Percentiles rank a stretch among this genome's conserved stretches.
These are phyloP conservation scores for Globisporangium apiculatum DNA, from an alignment of 352 stramenopile species.

Conservation along the genomic window DNA sequence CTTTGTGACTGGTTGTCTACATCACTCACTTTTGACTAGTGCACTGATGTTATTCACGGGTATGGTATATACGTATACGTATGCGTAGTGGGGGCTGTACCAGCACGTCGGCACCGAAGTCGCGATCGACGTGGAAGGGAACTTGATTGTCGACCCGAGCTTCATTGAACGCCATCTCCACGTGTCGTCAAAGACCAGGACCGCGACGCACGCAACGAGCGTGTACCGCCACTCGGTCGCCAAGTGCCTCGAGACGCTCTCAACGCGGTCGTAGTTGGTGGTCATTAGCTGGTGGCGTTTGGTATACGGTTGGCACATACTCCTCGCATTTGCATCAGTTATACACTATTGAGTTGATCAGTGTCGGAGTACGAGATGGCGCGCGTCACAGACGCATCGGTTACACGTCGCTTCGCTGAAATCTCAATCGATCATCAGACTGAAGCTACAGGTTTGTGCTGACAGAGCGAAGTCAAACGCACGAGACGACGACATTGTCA, in stretches of 20 bases:
- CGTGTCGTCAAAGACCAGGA: conserved; percentile 54
- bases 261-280: conserved; percentile 3
- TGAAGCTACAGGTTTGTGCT: too few relatives aligned
- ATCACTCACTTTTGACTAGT: too few relatives aligned
- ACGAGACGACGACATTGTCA: not conserved
- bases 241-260: conserved; percentile 57
- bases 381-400: too few relatives aligned
- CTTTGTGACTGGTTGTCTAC: not conserved
- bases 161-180: conserved; percentile 76
- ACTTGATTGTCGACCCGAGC: conserved; percentile 75
- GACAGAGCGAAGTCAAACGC: not conserved
- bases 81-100: conserved; percentile 61
- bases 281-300: too few relatives aligned
- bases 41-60: too few relatives aligned
- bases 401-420: too few relatives aligned
- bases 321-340: too few relatives aligned
- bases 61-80: not conserved
- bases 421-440: too few relatives aligned
- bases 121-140: conserved; percentile 58
- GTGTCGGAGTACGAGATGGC: too few relatives aligned
- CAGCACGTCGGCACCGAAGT: conserved; percentile 71
- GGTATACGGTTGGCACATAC: too few relatives aligned
- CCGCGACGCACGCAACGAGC: conserved; percentile 54
- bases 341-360: too few relatives aligned
- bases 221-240: conserved; percentile 58